phyloP scores from a whole-genome alignment of 148 eudicot genomes.

The Arbutus unedo region DNA sequence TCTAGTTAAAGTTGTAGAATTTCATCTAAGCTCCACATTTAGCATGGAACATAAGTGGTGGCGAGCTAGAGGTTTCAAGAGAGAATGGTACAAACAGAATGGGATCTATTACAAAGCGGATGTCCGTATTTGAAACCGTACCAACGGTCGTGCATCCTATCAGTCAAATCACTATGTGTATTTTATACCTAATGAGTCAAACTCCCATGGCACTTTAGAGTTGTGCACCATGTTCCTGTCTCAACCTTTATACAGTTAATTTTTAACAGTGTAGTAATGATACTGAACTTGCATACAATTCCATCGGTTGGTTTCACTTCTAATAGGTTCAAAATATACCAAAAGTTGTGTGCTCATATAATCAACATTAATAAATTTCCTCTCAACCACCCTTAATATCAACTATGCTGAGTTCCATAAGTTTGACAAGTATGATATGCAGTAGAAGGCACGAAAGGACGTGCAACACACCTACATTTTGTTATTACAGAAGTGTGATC shows the following conservation, averaged over 20 bases:
- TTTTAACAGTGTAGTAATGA: neutral
- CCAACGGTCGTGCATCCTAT: neutral
- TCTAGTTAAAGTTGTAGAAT: neutral
- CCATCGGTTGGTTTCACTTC: neutral
- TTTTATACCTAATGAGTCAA: too few relatives aligned
- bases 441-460: neutral
- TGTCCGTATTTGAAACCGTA: neutral
- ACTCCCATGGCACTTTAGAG: neutral
- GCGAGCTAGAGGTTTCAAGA: neutral
- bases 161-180: neutral
- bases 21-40: neutral
- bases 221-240: neutral
- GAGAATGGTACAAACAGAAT: neutral
- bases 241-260: neutral
- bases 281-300: neutral
- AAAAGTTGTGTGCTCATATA: neutral
- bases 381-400: neutral
- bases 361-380: neutral
- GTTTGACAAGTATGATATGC: neutral
- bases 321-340: neutral
- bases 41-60: neutral
- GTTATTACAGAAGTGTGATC: neutral
- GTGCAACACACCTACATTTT: neutral
- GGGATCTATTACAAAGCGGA: neutral
- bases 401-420: neutral